Conservation (phyloP, 2,329 filamentous ascomycete species). For the Hymenoscyphus fraxineus region DNA sequence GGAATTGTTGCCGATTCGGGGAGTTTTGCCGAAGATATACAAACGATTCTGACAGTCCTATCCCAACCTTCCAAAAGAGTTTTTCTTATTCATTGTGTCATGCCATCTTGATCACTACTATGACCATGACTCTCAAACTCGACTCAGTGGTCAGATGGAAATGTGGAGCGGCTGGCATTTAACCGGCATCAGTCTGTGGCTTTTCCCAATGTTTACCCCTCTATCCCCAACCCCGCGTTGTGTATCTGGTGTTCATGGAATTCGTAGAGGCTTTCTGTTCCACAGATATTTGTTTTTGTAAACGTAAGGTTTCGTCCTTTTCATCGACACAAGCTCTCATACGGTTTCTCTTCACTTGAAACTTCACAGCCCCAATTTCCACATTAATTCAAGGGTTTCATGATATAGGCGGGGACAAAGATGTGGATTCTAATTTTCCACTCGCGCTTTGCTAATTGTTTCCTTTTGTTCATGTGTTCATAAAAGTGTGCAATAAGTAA, state of each 20-base stretch:
- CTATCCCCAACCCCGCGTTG: neutral
- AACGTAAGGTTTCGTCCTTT: neutral
- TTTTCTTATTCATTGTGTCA: neutral
- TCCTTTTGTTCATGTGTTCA: neutral
- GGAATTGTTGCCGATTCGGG: neutral
- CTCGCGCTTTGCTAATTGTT: neutral
- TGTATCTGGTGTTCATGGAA: neutral
- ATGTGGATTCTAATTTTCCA: neutral
- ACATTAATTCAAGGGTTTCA: neutral
- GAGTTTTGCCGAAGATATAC: neutral
- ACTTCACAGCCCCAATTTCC: neutral
- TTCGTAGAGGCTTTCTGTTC: neutral
- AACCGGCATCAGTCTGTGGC: neutral
- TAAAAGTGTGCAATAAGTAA: neutral
- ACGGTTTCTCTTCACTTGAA: neutral
- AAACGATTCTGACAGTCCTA: neutral
- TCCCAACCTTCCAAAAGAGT: neutral
- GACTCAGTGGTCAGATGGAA: neutral
- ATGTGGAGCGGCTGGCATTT: neutral
- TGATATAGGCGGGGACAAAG: neutral
- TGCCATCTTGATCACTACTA: neutral
- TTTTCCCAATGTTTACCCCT: neutral
- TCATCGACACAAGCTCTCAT: neutral
- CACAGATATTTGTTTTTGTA: neutral
- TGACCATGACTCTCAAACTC: neutral